Conservation (phyloP, 179 eudicot genomes). For the Silene coronaria region DNA sequence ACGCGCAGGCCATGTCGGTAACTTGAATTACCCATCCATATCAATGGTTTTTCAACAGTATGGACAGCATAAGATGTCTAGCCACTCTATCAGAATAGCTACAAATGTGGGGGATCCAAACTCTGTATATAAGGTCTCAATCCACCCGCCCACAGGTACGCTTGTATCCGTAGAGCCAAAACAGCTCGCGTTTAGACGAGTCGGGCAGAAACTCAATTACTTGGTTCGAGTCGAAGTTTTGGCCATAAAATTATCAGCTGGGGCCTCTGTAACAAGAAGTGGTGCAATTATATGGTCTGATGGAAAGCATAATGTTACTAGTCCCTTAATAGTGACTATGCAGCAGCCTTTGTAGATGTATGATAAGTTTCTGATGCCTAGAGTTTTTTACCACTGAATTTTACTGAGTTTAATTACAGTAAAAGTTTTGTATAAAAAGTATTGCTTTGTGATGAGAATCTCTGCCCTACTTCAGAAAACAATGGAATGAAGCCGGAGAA, state of each 20-base stretch:
- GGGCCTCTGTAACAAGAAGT: slow-evolving; percentile 47
- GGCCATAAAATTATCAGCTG: slow-evolving; percentile 48
- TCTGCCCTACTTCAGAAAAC: slow-evolving; percentile 30
- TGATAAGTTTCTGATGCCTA: slow-evolving; percentile 11
- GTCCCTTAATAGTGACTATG: slow-evolving; percentile 79
- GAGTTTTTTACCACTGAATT: slow-evolving; percentile 1
- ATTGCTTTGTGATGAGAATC: slow-evolving; percentile 22
- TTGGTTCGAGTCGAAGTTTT: slow-evolving; percentile 59
- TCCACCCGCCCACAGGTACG: slow-evolving; percentile 50
- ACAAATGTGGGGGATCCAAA: slow-evolving; percentile 72
- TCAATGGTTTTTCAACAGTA: slow-evolving; percentile 68
- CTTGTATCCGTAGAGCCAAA: slow-evolving; percentile 59
- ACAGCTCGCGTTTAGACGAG: slow-evolving; percentile 51
- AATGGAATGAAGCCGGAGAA: neutral
- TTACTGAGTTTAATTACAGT: neutral
- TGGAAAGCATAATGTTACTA: slow-evolving; percentile 64
- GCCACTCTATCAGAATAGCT: slow-evolving; percentile 66
- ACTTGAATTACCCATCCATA: slow-evolving; percentile 76
- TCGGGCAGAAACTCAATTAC: slow-evolving; percentile 66
- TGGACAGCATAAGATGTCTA: slow-evolving; percentile 60
- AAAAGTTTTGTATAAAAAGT: slow-evolving; percentile 13
- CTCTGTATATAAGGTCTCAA: slow-evolving; percentile 47
- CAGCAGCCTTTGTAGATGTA: slow-evolving; percentile 57
- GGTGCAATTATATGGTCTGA: slow-evolving; percentile 81
- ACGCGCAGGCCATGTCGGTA: slow-evolving; percentile 72